These are phyloP conservation scores for Wickerhamiella alocasiicola DNA, from an alignment of 805 yeast species.

Conservation along the genomic window DNA sequence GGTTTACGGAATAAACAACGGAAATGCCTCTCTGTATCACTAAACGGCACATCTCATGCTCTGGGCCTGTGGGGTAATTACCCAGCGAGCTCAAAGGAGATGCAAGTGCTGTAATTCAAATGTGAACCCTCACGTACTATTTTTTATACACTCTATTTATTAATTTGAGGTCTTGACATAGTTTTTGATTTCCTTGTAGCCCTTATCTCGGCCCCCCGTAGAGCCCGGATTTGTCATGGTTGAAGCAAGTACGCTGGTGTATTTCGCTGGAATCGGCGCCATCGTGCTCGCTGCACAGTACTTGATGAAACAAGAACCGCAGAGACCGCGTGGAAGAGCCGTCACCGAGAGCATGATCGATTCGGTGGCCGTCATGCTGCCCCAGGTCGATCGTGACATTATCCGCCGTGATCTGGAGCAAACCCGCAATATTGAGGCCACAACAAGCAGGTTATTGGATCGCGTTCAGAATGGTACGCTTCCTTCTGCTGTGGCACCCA, in stretches of 20 bases:
- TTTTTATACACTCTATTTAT: too few species aligned
- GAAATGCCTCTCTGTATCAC: too few species aligned
- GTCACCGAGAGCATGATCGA: conserved; percentile 53
- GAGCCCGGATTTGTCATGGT: conserved; percentile 14
- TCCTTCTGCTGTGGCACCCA: conserved; percentile 3
- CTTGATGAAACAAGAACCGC: conserved; percentile 10
- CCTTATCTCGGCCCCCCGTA: not conserved
- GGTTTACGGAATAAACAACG: too few species aligned
- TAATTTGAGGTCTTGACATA: too few species aligned
- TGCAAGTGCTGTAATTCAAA: too few species aligned
- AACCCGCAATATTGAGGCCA: conserved; percentile 50
- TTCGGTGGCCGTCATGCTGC: conserved; percentile 73
- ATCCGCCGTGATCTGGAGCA: conserved; percentile 60
- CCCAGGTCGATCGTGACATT: conserved; percentile 53
- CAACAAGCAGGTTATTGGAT: conserved; percentile 34
- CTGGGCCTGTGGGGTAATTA: too few species aligned
- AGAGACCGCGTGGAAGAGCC: conserved; percentile 18
- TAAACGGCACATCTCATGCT: too few species aligned
- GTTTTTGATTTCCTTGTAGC: too few species aligned
- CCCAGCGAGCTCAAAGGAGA: too few species aligned
- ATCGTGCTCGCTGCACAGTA: conserved; percentile 16
- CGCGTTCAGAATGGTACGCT: conserved; percentile 42
- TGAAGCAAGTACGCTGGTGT: conserved; percentile 17
- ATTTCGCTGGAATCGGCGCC: conserved; percentile 19
- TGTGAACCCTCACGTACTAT: too few species aligned